Evolutionary conservation across 345 rosid species (phyloP), one percentile per base, ranked within the genome.

Genomic region (Geranium rotundifolium): DNA sequence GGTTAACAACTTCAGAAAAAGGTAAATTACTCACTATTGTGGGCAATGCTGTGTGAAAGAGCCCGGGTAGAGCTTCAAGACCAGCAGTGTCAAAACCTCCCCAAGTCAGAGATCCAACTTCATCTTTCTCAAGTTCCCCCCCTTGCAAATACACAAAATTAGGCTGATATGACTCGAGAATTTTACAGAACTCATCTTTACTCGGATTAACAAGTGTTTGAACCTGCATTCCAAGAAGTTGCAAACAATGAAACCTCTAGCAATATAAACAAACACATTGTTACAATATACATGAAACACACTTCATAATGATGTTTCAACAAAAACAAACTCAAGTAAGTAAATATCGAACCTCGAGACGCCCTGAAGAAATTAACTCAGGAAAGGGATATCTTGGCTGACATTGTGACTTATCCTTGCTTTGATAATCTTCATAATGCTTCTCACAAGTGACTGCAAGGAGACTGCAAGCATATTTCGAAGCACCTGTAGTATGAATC

Each of bases 141-240:
- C 84, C 84, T 72, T 67, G 84, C 61, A 80, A 63, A 72, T 80
- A 80, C 65, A 80, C 73, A 63, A 80, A 71, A 59, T 49, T 72
- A 39, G 84, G 81, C 60, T 59, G 71, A 17, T 49, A 63, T 10
- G 72, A 76, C 64, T 72, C 75, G 17, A 80, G 66, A 60, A 69
- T 72, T 66, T 69, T 63, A 62, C 50, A 67, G 50, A 80, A 73
- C 54, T 73, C 78, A 52, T 73, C 77, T 31, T 65, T 60, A 58
- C 79, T 72, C 23, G 84, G 84, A 73, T 68, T 66, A 57, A 49
- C 60, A 59, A 80, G 73, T 19, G 62, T 30, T 59, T 80, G 79
- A 62, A 76, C 84, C 81, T 80, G 73, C 73, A 67, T 62, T 59
- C 57, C 56, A 27, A 20, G 5, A 63, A 31, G 58, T 34, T 4